Evolutionary conservation across 495 filamentous ascomycete species (phyloP).

Genomic region (Xylona heveae): DNA sequence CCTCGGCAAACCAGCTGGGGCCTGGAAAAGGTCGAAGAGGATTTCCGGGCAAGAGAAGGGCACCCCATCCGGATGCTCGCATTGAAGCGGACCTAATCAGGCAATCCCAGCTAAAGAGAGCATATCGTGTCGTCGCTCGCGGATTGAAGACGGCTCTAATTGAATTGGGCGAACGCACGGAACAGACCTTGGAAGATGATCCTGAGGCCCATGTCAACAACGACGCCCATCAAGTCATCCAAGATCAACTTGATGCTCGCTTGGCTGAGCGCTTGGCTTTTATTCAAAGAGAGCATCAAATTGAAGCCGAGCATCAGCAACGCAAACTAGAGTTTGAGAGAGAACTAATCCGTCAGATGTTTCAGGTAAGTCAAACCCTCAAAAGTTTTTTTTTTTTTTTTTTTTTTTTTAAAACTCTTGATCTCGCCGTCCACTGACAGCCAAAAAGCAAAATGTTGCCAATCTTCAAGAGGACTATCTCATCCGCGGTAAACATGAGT

Average conservation of each 20-base stretch:
- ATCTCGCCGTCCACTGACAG: background rate
- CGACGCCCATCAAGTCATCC: background rate
- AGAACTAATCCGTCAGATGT: background rate
- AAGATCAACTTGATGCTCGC: conserved; percentile 2
- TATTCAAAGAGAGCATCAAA: conserved; percentile 2
- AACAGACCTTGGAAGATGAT: background rate
- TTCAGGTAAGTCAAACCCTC: no score
- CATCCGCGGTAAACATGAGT: background rate
- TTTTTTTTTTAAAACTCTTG: background rate
- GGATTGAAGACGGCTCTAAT: conserved; percentile 1
- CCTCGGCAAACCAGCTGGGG: conserved; percentile 1
- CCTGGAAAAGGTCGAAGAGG: background rate
- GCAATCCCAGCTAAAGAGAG: background rate
- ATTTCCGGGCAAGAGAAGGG: conserved; percentile 2
- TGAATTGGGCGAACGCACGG: background rate
- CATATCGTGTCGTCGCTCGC: background rate
- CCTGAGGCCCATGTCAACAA: conserved; percentile 1
- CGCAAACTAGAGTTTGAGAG: background rate
- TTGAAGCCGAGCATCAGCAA: conserved; percentile 2
- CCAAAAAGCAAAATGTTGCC: conserved; percentile 1
- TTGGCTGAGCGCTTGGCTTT: conserved; percentile 1
- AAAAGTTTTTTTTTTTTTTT: background rate
- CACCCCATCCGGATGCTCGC: conserved; percentile 1
- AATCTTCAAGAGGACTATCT: conserved; percentile 3
- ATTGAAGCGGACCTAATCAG: conserved; percentile 1